Evolutionary conservation across 768 basidiomycete genomes (phyloP), one percentile per base, ranked within the genome.

Genomic region (Boletus pseudo-olivaceus): DNA sequence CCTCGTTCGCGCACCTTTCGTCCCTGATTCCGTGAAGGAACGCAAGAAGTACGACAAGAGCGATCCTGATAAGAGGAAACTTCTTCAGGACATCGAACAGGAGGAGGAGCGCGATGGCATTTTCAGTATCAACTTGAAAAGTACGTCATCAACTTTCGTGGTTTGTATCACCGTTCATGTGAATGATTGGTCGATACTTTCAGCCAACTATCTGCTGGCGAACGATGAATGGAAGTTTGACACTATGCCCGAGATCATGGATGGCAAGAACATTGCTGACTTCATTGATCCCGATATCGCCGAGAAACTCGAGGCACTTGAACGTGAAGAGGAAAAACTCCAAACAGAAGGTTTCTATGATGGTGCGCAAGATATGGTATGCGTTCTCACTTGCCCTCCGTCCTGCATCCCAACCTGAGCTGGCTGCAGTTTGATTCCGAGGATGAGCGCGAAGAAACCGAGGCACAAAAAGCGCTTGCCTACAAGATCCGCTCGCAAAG

Each of bases 201-300:
- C 74, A 98, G 95, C 93, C 80, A 82, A 92, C 71, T 98, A 97
- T 73, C 53, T 97, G 27, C 84, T 99, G 54, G 79, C 84, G 23
- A 85, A 97, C 67, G 84, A 89, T 35, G 87, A 90, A 41, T 99
- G 97, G 97, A 99, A 97, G 76, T 78, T 84, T 75, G 97, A 99
- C 66, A 79, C 83, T 60, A 88, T 98, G n/a, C 97, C 97, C n/a
- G 97, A 99, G 71, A 91, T 99, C 66, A 85, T 93, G 87, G 85
- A 98, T 61, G 97, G 97, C 75, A 98, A 98, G 82, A 99, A 99
- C 75, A 75, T 98, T 49, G 96, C 95, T 23, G 97, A 99, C 77
- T 99, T 99, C 58, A 90, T 98, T 71, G 96, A 98, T 72, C 89
- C 93, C 20, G 97, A 99, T 66, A 98, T 99, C 56, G 86, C 84